Base-by-base conservation (phyloP, 208 protist species). In the Acanthamoeba culbertsoni region DNA sequence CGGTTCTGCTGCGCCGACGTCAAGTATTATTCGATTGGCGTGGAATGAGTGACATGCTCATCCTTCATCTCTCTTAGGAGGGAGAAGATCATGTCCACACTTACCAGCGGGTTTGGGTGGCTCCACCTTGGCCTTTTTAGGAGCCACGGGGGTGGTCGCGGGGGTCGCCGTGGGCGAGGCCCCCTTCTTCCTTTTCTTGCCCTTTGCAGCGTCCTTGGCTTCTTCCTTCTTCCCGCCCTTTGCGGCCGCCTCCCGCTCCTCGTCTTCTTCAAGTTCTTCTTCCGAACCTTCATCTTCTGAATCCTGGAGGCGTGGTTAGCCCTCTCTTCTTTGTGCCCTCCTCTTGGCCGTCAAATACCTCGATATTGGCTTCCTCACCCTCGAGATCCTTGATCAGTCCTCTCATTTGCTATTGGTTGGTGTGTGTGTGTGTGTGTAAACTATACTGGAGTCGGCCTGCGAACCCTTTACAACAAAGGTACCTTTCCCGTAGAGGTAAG, bases 191-290 rank as follows among this genome's bases (percentile, higher is more conserved):
- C 79, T 40, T 35, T 88, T 88, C 20, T 6, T 53, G 79, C 79
- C 68, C 16, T 31, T 35, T 6, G 55, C 20, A 4, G 5, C 20
- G 55, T 75, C 68, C 42, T 77, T 77, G 68, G 68, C 68, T 2
- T 77, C 68, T 40, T 77, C 68, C 68, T 77, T 77, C 68, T 77
- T 77, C 8, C 68, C 79, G 79, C 79, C n/a, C 53, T 88, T 88
- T 16, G 18, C 42, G 31, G 12, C 40, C 40, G 71, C 45, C n/a
- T 45, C 23, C n/a, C 28, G 31, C 10, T 55, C 77, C 43, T 88
- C 79, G 33, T 88, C 35, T 7, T 35, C 18, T 31, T 45, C 73
- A 8, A 53, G 73, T 10, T 88, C 53, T n/a, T 88, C 53, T 16
- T 88, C 68, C 33, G 68, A 77, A 2, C 26, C 51, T 46, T 88